phyloP scores from a whole-genome alignment of 2,329 filamentous ascomycete species.

The Phaeosphaeria sp. region DNA sequence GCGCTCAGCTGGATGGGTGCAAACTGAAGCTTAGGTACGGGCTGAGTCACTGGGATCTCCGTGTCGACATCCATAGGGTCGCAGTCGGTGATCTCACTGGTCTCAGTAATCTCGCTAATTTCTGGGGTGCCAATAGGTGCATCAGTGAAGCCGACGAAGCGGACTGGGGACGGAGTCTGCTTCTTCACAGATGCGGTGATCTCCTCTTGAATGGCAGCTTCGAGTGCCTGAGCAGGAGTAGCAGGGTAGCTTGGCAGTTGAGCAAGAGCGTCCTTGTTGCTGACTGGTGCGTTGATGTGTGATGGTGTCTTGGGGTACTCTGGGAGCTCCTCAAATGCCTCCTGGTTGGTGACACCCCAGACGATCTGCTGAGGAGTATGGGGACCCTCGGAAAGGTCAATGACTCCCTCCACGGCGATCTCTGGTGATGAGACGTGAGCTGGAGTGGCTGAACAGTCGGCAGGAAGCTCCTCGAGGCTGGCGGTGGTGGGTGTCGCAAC shows the following conservation, averaged over 20 bases:
- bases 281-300: slow-evolving; percentile 28
- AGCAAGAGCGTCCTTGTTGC: slow-evolving; percentile 25
- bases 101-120: slow-evolving; percentile 19
- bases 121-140: slow-evolving; percentile 24
- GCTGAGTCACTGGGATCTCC: slow-evolving; percentile 13
- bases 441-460: slow-evolving; percentile 7
- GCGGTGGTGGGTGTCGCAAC: slow-evolving; percentile 4
- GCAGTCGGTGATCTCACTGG: slow-evolving; percentile 18
- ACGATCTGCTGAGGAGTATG: slow-evolving; percentile 13
- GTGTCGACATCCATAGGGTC: slow-evolving; percentile 18
- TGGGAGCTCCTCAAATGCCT: slow-evolving; percentile 30
- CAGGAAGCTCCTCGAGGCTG: slow-evolving; percentile 4
- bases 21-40: slow-evolving; percentile 18
- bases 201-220: slow-evolving; percentile 34
- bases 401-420: slow-evolving; percentile 5
- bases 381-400: slow-evolving; percentile 1
- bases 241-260: slow-evolving; percentile 32
- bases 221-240: slow-evolving; percentile 31
- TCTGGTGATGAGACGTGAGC: slow-evolving; percentile 3
- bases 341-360: slow-evolving; percentile 20
- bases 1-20: slow-evolving; percentile 23
- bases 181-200: slow-evolving; percentile 35
- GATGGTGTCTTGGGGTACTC: slow-evolving; percentile 31
- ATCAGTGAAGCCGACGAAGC: slow-evolving; percentile 14
- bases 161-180: slow-evolving; percentile 29